Conservation (phyloP, 2,329 filamentous ascomycete species). For the Colletotrichum costaricense region DNA sequence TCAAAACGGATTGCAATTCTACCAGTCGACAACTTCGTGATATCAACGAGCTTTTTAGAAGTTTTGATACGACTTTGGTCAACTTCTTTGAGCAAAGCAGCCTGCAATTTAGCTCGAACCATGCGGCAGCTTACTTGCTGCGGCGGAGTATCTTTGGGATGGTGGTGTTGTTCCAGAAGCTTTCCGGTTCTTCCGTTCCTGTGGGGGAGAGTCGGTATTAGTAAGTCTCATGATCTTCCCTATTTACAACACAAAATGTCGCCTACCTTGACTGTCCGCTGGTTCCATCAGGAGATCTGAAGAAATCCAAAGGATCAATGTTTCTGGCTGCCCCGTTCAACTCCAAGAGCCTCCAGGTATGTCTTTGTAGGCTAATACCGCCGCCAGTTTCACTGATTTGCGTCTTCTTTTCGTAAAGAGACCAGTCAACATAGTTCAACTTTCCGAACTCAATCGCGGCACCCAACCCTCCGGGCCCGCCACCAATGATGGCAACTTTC, state of each 20-base stretch:
- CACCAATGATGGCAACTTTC: slow-evolving; percentile 41
- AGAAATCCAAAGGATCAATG: slow-evolving; percentile 45
- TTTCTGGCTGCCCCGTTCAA: slow-evolving; percentile 45
- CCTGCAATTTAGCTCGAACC: slow-evolving; percentile 55
- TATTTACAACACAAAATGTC: too few species aligned
- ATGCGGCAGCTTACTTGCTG: slow-evolving; percentile 44
- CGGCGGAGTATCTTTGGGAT: slow-evolving; percentile 39
- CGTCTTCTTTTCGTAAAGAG: slow-evolving; percentile 49
- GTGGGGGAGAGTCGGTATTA: neutral
- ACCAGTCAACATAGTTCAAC: slow-evolving; percentile 45
- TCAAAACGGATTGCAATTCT: slow-evolving; percentile 57
- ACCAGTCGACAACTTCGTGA: slow-evolving; percentile 49
- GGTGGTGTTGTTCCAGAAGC: slow-evolving; percentile 38
- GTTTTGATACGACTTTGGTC: slow-evolving; percentile 55
- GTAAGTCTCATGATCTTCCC: too few species aligned
- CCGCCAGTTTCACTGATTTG: slow-evolving; percentile 50
- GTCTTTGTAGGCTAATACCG: slow-evolving; percentile 48
- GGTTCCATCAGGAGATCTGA: slow-evolving; percentile 40
- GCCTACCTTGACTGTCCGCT: slow-evolving; percentile 41
- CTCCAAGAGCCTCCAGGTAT: slow-evolving; percentile 50
- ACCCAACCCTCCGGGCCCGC: slow-evolving; percentile 42
- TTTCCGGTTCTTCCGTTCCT: slow-evolving; percentile 47
- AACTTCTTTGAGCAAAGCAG: slow-evolving; percentile 59
- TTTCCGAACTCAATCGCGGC: slow-evolving; percentile 47
- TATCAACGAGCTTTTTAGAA: slow-evolving; percentile 52